Evolutionary conservation across 257 asterid species (phyloP).

Genomic region (Catharanthus roseus): DNA sequence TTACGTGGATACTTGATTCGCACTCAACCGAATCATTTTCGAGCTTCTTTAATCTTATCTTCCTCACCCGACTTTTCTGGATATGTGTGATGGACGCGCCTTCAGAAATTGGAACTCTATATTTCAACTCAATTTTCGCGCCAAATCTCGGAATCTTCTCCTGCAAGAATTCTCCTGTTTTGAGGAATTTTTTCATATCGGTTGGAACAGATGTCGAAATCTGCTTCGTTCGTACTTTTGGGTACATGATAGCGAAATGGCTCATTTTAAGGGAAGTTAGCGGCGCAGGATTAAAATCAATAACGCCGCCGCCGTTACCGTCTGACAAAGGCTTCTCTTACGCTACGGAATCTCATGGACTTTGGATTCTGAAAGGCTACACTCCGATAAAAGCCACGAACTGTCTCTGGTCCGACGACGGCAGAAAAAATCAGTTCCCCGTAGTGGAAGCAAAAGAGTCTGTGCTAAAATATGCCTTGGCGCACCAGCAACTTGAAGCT

Average conservation of each 20-base stretch:
- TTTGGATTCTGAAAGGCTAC: conserved; percentile 72
- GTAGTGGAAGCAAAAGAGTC: conserved; percentile 47
- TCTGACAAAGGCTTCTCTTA: conserved; percentile 46
- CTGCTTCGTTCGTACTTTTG: conserved; percentile 65
- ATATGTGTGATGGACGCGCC: conserved; percentile 60
- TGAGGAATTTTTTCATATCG: conserved; percentile 56
- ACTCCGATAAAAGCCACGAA: conserved; percentile 2
- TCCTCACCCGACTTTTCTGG: conserved; percentile 78
- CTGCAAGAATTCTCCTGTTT: conserved; percentile 49
- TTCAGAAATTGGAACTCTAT: conserved; percentile 56
- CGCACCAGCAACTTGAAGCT: conserved; percentile 90
- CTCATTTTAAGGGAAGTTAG: conserved; percentile 53
- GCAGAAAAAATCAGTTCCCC: conserved; percentile 21
- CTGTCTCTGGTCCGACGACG: conserved; percentile 1
- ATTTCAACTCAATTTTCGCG: conserved; percentile 51
- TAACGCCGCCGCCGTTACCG: conserved; percentile 35
- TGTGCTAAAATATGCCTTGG: conserved; percentile 60
- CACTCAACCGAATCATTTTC: conserved; percentile 86
- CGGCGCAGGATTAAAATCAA: conserved; percentile 33
- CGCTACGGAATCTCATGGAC: conserved; percentile 68
- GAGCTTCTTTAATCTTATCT: conserved; percentile 55
- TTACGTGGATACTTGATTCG: conserved; percentile 67
- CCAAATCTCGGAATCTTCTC: conserved; percentile 61
- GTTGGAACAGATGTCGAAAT: conserved; percentile 78
- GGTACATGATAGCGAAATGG: conserved; percentile 75